These are phyloP conservation scores for Tilletia walkeri DNA, from an alignment of 1,284 basidiomycete genomes.

Conservation along the genomic window DNA sequence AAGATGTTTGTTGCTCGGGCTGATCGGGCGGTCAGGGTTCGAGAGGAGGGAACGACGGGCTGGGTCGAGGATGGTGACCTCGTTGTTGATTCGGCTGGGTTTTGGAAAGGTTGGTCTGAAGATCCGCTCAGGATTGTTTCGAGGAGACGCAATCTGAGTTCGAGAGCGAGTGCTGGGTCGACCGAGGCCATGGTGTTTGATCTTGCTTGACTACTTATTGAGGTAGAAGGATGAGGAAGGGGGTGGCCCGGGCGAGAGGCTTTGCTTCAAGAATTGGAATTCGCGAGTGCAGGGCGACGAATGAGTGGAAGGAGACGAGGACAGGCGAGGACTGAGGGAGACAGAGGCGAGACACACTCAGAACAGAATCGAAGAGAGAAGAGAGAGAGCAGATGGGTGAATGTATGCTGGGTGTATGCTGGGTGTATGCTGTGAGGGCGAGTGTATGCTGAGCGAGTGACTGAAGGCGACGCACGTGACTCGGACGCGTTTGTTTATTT, in stretches of 20 bases:
- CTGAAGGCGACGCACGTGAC: not conserved
- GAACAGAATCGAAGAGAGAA: too few species aligned
- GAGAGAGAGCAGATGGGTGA: too few species aligned
- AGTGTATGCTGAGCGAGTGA: not conserved
- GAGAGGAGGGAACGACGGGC: not conserved
- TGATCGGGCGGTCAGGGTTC: not conserved
- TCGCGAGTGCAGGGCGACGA: not conserved
- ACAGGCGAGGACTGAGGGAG: too few species aligned
- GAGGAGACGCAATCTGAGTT: constrained; percentile 8
- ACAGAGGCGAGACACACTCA: too few species aligned
- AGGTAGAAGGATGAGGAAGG: too few species aligned
- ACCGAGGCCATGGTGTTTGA: not conserved
- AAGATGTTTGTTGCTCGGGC: not conserved
- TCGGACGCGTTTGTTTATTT: not conserved
- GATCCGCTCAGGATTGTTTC: not conserved
- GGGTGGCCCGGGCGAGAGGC: too few species aligned
- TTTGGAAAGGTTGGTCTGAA: not conserved
- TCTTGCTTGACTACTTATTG: too few species aligned
- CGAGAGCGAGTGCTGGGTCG: constrained; percentile 13
- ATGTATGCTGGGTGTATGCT: too few species aligned
- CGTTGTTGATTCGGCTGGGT: not conserved
- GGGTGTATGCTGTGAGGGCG: not conserved
- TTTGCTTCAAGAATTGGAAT: not conserved
- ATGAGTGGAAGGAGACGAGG: not conserved
- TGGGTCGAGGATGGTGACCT: not conserved